phyloP scores from a whole-genome alignment of 106 monocot species.

The Acanthochlamys bracteata region DNA sequence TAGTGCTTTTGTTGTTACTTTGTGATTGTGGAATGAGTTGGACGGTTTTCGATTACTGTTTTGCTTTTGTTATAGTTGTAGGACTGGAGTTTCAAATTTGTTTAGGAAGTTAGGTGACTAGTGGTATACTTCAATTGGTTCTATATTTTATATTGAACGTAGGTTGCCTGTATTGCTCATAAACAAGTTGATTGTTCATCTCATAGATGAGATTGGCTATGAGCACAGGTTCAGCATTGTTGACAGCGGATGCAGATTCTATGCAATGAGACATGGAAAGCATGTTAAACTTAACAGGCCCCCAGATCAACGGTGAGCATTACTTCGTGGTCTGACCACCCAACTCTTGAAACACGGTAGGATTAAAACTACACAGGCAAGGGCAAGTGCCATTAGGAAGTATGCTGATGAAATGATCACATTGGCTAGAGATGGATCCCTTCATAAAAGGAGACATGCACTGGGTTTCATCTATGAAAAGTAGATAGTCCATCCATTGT shows the following conservation, averaged over 20 bases:
- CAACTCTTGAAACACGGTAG: constrained; percentile 86
- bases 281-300: constrained; percentile 90
- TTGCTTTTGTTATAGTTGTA: too few species aligned
- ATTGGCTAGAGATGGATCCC: constrained; percentile 89
- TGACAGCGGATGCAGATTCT: constrained; percentile 62
- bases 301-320: constrained; percentile 82
- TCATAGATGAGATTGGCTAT: constrained; percentile 30
- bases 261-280: constrained; percentile 90
- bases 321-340: constrained; percentile 84
- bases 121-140: too few species aligned
- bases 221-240: constrained; percentile 36
- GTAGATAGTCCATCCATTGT: constrained; percentile 90
- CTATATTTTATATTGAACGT: too few species aligned
- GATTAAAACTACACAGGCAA: constrained; percentile 87
- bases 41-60: neutral
- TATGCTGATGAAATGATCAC: constrained; percentile 97
- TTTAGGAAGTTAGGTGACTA: neutral
- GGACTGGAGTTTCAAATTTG: neutral
- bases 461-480: constrained; percentile 95
- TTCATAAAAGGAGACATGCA: constrained; percentile 97
- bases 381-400: constrained; percentile 85
- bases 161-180: too few species aligned
- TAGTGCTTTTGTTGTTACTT: neutral
- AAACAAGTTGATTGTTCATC: too few species aligned
- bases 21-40: neutral